phyloP scores from a whole-genome alignment of 768 basidiomycete genomes.

The Hygrophoropsis aurantiaca region DNA sequence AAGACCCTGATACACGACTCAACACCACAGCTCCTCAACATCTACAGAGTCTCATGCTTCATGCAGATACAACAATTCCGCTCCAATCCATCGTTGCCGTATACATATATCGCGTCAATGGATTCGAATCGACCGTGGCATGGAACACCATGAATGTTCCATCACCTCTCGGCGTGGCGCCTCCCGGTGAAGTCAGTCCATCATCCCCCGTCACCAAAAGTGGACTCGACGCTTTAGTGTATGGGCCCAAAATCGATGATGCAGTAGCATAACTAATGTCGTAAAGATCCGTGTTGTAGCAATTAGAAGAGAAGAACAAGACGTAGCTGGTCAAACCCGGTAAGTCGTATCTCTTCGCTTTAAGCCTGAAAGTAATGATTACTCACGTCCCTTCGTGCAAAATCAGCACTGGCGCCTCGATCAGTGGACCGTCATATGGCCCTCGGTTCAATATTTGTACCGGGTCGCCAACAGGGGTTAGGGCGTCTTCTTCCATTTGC shows the following conservation, averaged over 20 bases:
- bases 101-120: constrained; percentile 12
- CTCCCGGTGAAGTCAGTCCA: constrained; percentile 17
- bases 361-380: neutral
- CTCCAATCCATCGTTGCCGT: constrained; percentile 8
- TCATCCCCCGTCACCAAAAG: constrained; percentile 19
- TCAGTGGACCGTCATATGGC: constrained; percentile 25
- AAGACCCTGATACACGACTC: too few relatives aligned
- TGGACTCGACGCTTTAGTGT: constrained; percentile 26
- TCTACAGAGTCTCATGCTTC: too few relatives aligned
- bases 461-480: constrained; percentile 17
- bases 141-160: constrained; percentile 14
- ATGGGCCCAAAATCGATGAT: constrained; percentile 25
- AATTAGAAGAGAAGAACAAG: constrained; percentile 29
- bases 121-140: constrained; percentile 10
- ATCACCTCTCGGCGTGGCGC: constrained; percentile 8
- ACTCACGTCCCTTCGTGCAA: constrained; percentile 13
- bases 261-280: constrained; percentile 32
- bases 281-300: constrained; percentile 24
- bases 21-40: too few relatives aligned
- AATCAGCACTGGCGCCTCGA: constrained; percentile 29
- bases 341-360: too few relatives aligned
- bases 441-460: constrained; percentile 25
- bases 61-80: constrained; percentile 1
- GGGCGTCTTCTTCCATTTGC: constrained; percentile 23
- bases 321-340: constrained; percentile 12